Base-by-base conservation (phyloP, 768 basidiomycete genomes). In the Amanita rubescens region DNA sequence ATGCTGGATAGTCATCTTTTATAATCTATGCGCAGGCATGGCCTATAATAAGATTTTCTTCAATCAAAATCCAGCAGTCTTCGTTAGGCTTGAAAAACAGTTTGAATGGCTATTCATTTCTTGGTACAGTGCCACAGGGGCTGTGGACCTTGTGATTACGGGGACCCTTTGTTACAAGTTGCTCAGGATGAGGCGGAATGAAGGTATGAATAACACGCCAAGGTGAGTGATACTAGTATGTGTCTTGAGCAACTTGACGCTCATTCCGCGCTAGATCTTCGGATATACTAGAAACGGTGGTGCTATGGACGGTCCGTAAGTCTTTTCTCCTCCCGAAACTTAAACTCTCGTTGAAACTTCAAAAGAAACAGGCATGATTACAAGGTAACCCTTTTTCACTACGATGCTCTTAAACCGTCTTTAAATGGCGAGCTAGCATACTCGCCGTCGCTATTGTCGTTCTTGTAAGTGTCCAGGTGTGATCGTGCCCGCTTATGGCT, bases 281-380 rank as follows among this genome's bases (percentile, higher is more conserved):
- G 3, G 33, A 20, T 20, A 25, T 49, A 11, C 3, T 49, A 30
- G 47, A 49, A n/a, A 20, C 11, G 8, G 19, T 49, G 15, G 19
- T 49, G 17, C 32, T 49, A 17, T 49, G 33, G 27, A 30, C 32
- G 8, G 22, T 49, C 27, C 47, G 47, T 49, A n/a, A 49, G 47
- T 34, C n/a, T 2, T 12, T 30, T 4, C n/a, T 30, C 11, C 22
- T 32, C n/a, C 19, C 3, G 47, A 20, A 24, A 3, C 46, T 9
- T 10, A 1, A 7, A 30, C 10, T 30, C 17, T 48, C 10, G 38
- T n/a, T 32, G 20, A 49, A 14, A 49, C n/a, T 20, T 12, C 14
- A n/a, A 14, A 30, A 49, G 47, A 49, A 35, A 49, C 47, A n/a
- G 47, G 47, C n/a, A 19, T 49, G 32, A 33, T 49, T 49, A 49